phyloP scores from a whole-genome alignment of 352 stramenopile species.

The Pythium brassicae region DNA sequence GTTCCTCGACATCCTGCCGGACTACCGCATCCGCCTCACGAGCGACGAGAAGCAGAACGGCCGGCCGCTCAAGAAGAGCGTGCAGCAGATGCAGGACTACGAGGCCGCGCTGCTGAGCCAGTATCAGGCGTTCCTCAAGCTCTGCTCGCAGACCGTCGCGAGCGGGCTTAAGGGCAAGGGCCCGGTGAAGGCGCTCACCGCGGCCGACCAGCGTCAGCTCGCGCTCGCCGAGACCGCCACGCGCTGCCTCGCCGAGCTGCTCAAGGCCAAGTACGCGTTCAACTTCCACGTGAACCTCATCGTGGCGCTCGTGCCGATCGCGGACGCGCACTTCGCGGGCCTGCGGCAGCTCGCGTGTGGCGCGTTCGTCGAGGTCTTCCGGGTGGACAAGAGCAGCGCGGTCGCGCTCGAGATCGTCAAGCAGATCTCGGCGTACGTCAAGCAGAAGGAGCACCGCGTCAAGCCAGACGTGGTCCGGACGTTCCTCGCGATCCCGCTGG shows the following conservation, averaged over 20 bases:
- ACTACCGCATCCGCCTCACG: constrained; percentile 92
- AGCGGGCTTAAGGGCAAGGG: constrained; percentile 53
- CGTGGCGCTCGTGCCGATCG: constrained; percentile 74
- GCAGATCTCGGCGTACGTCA: constrained; percentile 81
- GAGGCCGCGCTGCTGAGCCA: constrained; percentile 70
- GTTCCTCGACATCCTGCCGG: constrained; percentile 94
- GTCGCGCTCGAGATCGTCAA: constrained; percentile 75
- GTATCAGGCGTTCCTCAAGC: constrained; percentile 85
- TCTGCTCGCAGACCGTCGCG: constrained; percentile 57
- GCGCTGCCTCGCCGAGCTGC: constrained; percentile 70
- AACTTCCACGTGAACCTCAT: constrained; percentile 87
- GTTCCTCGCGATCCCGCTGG: constrained; percentile 73
- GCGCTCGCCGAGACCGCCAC: constrained; percentile 60
- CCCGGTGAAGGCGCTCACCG: constrained; percentile 30
- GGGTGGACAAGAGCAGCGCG: constrained; percentile 62
- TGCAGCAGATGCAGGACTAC: constrained; percentile 84
- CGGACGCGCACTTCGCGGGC: constrained; percentile 52
- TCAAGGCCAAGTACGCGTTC: constrained; percentile 83
- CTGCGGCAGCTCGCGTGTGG: constrained; percentile 55
- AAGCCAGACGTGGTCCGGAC: constrained; percentile 73
- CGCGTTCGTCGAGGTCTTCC: constrained; percentile 72
- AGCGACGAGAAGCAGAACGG: constrained; percentile 84
- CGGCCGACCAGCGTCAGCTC: constrained; percentile 38
- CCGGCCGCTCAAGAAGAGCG: constrained; percentile 80
- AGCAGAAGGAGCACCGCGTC: constrained; percentile 80